A percentile compares a stretch with the other conserved stretches of the same genome.
phyloP scores from a whole-genome alignment of 2,329 filamentous ascomycete genomes.

The Arthroderma sp. region DNA sequence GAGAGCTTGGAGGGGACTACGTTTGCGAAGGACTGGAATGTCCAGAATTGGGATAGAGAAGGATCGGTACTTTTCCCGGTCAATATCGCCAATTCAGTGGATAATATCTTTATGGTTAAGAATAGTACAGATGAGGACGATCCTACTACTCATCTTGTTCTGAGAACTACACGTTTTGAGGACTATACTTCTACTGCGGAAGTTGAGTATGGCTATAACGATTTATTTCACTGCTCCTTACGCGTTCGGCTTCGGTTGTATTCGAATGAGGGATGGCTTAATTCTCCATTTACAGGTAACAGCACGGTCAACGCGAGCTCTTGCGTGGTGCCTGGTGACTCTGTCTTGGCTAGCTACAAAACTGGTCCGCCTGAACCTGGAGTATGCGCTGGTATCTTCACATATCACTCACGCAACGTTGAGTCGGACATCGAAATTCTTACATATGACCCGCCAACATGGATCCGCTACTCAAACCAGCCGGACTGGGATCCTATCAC shows the following conservation, averaged over 20 bases:
- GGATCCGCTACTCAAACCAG: constrained; percentile 32
- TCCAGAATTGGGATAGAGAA: constrained; percentile 34
- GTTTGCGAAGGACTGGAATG: constrained; percentile 24
- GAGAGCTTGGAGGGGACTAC: constrained; percentile 4
- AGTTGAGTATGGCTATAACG: constrained; percentile 33
- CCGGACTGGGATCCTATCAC: constrained; percentile 27
- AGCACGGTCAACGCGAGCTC: not conserved
- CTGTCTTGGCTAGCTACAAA: constrained; percentile 2
- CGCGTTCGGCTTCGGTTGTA: constrained; percentile 35
- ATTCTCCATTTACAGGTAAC: not conserved
- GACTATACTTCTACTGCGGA: constrained; percentile 37
- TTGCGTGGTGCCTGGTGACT: not conserved
- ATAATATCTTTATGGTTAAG: constrained; percentile 34
- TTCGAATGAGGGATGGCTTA: constrained; percentile 1
- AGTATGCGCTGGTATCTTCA: constrained; percentile 40
- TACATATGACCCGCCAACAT: constrained; percentile 32
- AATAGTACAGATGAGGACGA: constrained; percentile 11
- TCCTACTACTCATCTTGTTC: constrained; percentile 31
- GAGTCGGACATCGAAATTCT: constrained; percentile 44
- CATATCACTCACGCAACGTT: constrained; percentile 33
- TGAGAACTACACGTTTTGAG: constrained; percentile 33
- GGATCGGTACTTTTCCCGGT: constrained; percentile 26
- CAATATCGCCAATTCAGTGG: constrained; percentile 32
- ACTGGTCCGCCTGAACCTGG: constrained; percentile 26
- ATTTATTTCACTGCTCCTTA: constrained; percentile 36